A percentile compares a stretch with the other conserved stretches of the same genome.
Evolutionary conservation across 2,329 filamentous ascomycete species (phyloP).

Genomic region (Coleophoma cylindrospora): DNA sequence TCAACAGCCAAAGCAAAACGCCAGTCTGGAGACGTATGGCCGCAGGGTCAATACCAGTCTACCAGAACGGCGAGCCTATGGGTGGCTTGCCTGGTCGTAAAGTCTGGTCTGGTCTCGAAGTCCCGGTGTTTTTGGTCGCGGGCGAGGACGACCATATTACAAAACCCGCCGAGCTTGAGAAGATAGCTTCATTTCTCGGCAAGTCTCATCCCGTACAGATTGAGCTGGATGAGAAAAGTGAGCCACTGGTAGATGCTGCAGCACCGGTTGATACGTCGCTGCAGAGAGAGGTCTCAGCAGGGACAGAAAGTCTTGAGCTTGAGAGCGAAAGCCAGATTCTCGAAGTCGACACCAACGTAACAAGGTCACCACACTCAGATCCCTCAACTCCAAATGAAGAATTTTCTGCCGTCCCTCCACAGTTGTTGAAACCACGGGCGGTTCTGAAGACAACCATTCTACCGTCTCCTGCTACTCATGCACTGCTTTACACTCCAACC

Average conservation of each 20-base stretch:
- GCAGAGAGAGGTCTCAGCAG: slow-evolving; percentile 18
- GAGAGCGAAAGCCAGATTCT: slow-evolving; percentile 33
- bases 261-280: slow-evolving; percentile 37
- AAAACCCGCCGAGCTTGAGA: slow-evolving; percentile 63
- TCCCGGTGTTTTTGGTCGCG: slow-evolving; percentile 74
- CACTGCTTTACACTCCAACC: slow-evolving; percentile 73
- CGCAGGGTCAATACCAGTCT: slow-evolving; percentile 62
- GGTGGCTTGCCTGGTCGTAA: slow-evolving; percentile 66
- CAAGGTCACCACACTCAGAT: slow-evolving; percentile 36
- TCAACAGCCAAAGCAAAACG: slow-evolving; percentile 79
- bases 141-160: slow-evolving; percentile 75
- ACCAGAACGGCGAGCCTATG: slow-evolving; percentile 42
- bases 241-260: slow-evolving; percentile 41
- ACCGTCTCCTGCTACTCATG: slow-evolving; percentile 74
- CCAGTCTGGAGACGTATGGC: slow-evolving; percentile 80
- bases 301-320: slow-evolving; percentile 17
- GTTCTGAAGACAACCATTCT: slow-evolving; percentile 66
- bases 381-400: slow-evolving; percentile 41
- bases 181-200: slow-evolving; percentile 48
- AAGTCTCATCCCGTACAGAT: slow-evolving; percentile 18
- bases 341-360: slow-evolving; percentile 20
- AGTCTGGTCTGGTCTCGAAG: slow-evolving; percentile 66
- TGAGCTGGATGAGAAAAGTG: slow-evolving; percentile 21
- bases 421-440: slow-evolving; percentile 42
- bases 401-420: slow-evolving; percentile 36